These are phyloP conservation scores for Periconia sp. DNA, from an alignment of 2,329 filamentous ascomycete genomes.

Conservation along the genomic window DNA sequence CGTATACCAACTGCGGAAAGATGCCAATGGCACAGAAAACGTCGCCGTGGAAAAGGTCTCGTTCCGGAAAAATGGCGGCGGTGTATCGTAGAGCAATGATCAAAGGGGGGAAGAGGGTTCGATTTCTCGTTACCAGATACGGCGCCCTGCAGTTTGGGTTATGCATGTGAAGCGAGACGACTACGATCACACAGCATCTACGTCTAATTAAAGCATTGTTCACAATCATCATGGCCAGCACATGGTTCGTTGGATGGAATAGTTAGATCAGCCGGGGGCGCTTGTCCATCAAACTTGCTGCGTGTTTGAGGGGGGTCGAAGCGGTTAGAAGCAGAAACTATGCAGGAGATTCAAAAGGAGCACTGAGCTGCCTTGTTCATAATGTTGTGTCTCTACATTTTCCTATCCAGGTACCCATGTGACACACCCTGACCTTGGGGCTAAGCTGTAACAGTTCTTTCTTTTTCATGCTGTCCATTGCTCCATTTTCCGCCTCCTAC, in stretches of 20 bases:
- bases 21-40: conserved; percentile 54
- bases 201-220: conserved; percentile 3
- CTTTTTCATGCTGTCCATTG: conserved; percentile 1
- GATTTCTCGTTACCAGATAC: neutral
- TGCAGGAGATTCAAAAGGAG: neutral
- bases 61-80: conserved; percentile 53
- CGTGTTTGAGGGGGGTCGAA: neutral
- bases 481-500: conserved; percentile 11
- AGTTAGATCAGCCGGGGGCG: neutral
- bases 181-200: neutral
- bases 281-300: neutral
- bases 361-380: neutral
- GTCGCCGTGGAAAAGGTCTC: conserved; percentile 60
- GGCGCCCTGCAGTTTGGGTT: conserved; percentile 13
- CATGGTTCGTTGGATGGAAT: neutral
- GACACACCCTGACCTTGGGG: neutral
- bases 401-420: neutral
- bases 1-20: conserved; percentile 69
- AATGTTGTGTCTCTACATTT: conserved; percentile 6
- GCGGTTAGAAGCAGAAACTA: conserved; percentile 24
- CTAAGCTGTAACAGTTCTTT: neutral
- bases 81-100: conserved; percentile 34
- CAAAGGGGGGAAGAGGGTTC: neutral
- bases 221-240: neutral
- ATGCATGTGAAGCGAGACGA: conserved; percentile 6